A percentile compares a stretch with the other conserved stretches of the same genome.
Conservation (phyloP, 345 rosid species). For the Aquilaria sinensis region DNA sequence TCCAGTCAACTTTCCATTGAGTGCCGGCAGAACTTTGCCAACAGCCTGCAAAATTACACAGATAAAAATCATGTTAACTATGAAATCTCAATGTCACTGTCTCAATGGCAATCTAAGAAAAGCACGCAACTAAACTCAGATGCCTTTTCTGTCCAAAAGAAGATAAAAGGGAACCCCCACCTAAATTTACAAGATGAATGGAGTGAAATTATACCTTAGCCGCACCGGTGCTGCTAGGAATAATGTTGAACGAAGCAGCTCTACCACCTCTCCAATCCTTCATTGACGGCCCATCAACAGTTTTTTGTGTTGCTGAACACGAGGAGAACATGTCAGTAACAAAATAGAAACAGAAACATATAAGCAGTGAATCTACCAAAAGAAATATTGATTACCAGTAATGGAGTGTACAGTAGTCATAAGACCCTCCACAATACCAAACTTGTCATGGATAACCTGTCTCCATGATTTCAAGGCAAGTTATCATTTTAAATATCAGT, state of each 20-base stretch:
- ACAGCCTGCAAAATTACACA: conserved; percentile 37
- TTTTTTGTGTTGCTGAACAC: conserved; percentile 54
- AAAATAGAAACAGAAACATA: background rate
- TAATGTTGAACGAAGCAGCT: conserved; percentile 69
- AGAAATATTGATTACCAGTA: conserved; percentile 30
- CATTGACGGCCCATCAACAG: conserved; percentile 77
- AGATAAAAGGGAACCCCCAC: background rate
- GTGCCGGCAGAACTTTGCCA: conserved; percentile 53
- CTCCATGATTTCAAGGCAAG: background rate
- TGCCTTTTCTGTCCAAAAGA: too few relatives aligned
- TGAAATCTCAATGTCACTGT: background rate
- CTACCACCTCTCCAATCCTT: conserved; percentile 84
- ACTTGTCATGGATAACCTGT: conserved; percentile 54
- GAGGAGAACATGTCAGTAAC: background rate
- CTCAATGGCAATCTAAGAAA: background rate
- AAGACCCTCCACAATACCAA: conserved; percentile 71
- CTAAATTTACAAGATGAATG: background rate
- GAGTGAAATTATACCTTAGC: conserved; percentile 38
- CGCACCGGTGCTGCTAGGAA: conserved; percentile 78
- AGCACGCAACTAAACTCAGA: too few relatives aligned
- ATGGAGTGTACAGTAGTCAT: conserved; percentile 76
- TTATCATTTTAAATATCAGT: background rate
- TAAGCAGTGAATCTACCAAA: background rate
- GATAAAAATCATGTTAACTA: background rate
- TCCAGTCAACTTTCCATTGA: conserved; percentile 63